phyloP scores from a whole-genome alignment of 2,329 filamentous ascomycete genomes.

The Chaetomium globosum region DNA sequence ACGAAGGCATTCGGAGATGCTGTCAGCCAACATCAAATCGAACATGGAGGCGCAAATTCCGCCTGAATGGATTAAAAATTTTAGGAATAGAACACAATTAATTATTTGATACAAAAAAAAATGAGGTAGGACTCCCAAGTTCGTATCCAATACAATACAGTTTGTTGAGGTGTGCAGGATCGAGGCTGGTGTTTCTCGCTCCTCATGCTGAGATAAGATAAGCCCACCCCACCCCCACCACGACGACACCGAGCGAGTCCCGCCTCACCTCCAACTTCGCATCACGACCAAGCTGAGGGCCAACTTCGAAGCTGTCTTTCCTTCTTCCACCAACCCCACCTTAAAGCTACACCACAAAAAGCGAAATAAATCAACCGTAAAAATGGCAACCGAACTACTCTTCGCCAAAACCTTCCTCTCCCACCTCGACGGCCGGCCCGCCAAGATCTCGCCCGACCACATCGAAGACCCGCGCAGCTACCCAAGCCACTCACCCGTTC shows the following conservation, averaged over 20 bases:
- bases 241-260: background rate
- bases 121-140: background rate
- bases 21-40: background rate
- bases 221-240: slow-evolving; percentile 7
- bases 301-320: background rate
- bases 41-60: background rate
- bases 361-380: slow-evolving; percentile 39
- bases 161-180: background rate
- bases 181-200: background rate
- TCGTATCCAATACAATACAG: background rate
- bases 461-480: slow-evolving; percentile 82
- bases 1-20: background rate
- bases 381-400: slow-evolving; percentile 73
- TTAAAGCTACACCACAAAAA: background rate
- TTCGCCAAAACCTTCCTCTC: slow-evolving; percentile 85
- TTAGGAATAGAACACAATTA: background rate
- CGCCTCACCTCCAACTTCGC: slow-evolving; percentile 9
- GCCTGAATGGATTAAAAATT: background rate
- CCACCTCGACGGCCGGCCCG: slow-evolving; percentile 73
- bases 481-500: slow-evolving; percentile 74
- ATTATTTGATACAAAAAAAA: background rate
- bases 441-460: slow-evolving; percentile 86
- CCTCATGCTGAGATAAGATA: slow-evolving; percentile 6
- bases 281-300: background rate
- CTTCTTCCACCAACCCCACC: background rate